Percentiles rank a stretch among this genome's conserved stretches.
Evolutionary conservation across 176 grass and related monocot genomes (phyloP).

Genomic region (Areca catechu): DNA sequence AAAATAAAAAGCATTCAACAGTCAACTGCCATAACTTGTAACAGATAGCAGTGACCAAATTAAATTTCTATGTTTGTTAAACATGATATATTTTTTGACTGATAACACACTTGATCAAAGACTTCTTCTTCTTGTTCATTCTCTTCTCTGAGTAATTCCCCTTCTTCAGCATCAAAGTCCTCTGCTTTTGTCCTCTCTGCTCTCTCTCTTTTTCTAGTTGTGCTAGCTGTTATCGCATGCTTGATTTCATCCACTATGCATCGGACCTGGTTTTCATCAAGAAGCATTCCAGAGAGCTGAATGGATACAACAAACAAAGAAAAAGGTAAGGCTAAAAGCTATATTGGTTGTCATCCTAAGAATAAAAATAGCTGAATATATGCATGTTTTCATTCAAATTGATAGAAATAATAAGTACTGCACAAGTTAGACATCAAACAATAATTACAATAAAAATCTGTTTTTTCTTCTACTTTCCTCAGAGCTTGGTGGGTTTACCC

Average conservation of each 20-base stretch:
- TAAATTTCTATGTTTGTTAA: no score
- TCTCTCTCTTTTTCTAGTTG: slow-evolving; percentile 82
- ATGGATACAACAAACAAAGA: slow-evolving; percentile 5
- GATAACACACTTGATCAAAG: slow-evolving; percentile 70
- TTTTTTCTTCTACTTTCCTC: no score
- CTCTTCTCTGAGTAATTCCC: slow-evolving; percentile 92
- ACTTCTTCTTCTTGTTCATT: slow-evolving; percentile 99
- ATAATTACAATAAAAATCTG: no score
- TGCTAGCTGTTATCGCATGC: slow-evolving; percentile 94
- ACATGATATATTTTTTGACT: no score
- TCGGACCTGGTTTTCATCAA: slow-evolving; percentile 85
- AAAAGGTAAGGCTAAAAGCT: not conserved
- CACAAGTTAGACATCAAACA: no score
- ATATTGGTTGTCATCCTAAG: no score
- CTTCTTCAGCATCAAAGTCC: slow-evolving; percentile 99
- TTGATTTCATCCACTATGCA: slow-evolving; percentile 90
- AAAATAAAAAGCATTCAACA: slow-evolving; percentile 13
- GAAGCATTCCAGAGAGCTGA: slow-evolving; percentile 72
- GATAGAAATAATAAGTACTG: no score
- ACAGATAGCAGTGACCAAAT: no score
- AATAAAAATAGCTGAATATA: no score
- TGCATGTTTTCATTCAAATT: no score
- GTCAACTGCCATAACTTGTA: slow-evolving; percentile 10
- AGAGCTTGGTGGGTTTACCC: no score
- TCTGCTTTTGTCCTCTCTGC: slow-evolving; percentile 80